phyloP scores from a whole-genome alignment of 2,329 filamentous ascomycete genomes.

The Celoporthe dispersa region DNA sequence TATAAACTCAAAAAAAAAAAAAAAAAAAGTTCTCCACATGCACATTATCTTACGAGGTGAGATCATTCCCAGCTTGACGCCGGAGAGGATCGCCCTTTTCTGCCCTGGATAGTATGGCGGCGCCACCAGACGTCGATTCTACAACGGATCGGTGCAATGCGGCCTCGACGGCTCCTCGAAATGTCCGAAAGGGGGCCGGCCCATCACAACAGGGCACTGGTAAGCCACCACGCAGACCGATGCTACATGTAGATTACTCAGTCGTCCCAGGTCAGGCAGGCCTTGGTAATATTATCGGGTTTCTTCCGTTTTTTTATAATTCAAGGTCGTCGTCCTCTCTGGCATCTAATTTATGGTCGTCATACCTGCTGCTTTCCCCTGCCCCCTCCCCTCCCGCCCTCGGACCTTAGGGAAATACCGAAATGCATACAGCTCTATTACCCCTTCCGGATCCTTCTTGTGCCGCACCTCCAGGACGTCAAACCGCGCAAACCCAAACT shows the following conservation, averaged over 20 bases:
- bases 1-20: not conserved
- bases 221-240: not conserved
- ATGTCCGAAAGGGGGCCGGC: conserved; percentile 21
- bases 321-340: not conserved
- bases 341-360: not conserved
- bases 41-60: not conserved
- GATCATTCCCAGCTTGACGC: not conserved
- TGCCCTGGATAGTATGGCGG: not conserved
- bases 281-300: not conserved
- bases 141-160: conserved; percentile 16
- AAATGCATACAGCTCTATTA: conserved; percentile 33
- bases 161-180: conserved; percentile 19
- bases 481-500: conserved; percentile 57
- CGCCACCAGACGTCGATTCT: not conserved
- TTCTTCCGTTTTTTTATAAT: too few relatives aligned
- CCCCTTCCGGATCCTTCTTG: conserved; percentile 14
- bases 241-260: not conserved
- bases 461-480: conserved; percentile 37
- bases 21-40: not conserved
- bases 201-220: not conserved
- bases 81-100: not conserved
- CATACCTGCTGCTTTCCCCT: conserved; percentile 15
- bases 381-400: conserved; percentile 36
- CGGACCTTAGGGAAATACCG: conserved; percentile 32
- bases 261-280: not conserved